Evolutionary conservation across 352 stramenopile genomes (phyloP).

Genomic region (Plasmopara muralis): DNA sequence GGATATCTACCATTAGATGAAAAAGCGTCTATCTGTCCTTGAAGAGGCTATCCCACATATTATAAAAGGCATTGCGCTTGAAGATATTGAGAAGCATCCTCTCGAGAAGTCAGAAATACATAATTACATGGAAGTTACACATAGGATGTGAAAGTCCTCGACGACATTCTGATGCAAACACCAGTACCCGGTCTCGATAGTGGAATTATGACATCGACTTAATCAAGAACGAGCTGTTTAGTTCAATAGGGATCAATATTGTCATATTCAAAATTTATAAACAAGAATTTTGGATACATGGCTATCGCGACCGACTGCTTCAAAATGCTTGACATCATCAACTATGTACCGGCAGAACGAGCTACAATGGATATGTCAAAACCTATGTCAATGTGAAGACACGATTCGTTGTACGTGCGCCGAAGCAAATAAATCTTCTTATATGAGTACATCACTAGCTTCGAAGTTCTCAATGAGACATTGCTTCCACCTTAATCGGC

Average conservation of each 20-base stretch:
- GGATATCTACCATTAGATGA: too few species aligned
- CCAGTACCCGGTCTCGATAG: background rate
- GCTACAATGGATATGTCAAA: background rate
- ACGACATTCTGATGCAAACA: background rate
- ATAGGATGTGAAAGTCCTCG: background rate
- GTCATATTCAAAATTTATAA: background rate
- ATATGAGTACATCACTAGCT: background rate
- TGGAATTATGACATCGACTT: background rate
- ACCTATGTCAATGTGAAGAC: background rate
- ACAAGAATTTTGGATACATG: background rate
- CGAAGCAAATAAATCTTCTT: background rate
- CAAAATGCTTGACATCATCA: background rate
- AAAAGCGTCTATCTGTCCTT: too few species aligned
- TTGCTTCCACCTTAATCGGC: background rate
- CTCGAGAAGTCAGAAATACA: too few species aligned
- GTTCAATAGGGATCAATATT: background rate
- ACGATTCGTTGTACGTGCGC: background rate
- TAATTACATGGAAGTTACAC: background rate
- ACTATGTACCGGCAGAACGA: background rate
- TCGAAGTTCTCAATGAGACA: background rate
- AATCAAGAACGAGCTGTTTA: background rate
- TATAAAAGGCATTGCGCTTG: background rate
- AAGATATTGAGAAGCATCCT: background rate
- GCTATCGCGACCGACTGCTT: background rate
- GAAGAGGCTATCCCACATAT: too few species aligned